These are phyloP conservation scores for Arthrobotrys pseudoclavata DNA, from an alignment of 2,329 filamentous ascomycete genomes.

Conservation along the genomic window DNA sequence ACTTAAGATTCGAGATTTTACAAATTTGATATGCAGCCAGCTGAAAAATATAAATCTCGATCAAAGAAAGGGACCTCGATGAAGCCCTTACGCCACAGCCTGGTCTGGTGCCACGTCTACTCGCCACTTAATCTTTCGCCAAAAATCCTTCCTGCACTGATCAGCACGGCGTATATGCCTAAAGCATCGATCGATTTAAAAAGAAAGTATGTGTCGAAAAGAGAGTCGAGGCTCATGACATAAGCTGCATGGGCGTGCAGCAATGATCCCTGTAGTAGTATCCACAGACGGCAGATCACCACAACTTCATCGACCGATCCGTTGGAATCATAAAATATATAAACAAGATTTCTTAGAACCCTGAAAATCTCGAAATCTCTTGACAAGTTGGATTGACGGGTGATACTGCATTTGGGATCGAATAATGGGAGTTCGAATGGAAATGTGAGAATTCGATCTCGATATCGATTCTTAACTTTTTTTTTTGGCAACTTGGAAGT, in stretches of 20 bases:
- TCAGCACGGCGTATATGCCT: not conserved
- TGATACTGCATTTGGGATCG: too few species aligned
- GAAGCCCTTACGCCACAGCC: not conserved
- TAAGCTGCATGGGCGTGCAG: not conserved
- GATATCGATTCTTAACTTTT: too few species aligned
- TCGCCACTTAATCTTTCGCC: not conserved
- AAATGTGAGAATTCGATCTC: too few species aligned
- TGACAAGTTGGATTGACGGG: too few species aligned
- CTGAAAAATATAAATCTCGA: too few species aligned
- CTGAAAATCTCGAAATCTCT: too few species aligned
- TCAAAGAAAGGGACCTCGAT: not conserved
- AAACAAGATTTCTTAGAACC: not conserved
- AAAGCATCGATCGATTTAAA: not conserved
- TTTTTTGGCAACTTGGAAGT: too few species aligned
- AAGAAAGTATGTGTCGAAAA: not conserved
- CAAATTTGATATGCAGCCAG: not conserved
- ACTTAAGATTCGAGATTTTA: too few species aligned
- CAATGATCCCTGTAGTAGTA: slow-evolving; percentile 8
- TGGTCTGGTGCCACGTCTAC: not conserved
- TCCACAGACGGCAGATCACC: not conserved
- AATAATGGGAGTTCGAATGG: too few species aligned
- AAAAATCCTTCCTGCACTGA: not conserved
- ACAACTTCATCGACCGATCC: slow-evolving; percentile 43
- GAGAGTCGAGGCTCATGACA: slow-evolving; percentile 13
- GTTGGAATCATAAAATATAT: not conserved